Conservation (phyloP, 495 filamentous ascomycete species). For the Pseudevernia furfuracea region DNA sequence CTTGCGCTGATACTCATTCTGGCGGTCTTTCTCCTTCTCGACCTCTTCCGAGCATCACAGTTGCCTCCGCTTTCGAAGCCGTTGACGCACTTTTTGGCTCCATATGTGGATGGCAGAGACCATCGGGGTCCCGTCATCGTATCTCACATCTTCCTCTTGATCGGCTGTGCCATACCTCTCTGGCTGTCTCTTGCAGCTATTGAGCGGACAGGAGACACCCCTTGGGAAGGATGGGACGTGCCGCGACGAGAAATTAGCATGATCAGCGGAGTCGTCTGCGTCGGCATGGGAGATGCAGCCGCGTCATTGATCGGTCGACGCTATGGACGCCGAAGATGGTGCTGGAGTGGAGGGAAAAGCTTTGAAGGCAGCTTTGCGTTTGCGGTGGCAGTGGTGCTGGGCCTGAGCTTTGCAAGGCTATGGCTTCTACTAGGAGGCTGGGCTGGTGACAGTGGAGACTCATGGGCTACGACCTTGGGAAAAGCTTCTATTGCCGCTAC, state of each 20-base stretch:
- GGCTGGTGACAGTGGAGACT: constrained; percentile 34
- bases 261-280: constrained; percentile 84
- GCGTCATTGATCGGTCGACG: constrained; percentile 88
- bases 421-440: constrained; percentile 75
- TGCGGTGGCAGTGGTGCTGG: constrained; percentile 64
- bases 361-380: constrained; percentile 88
- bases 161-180: constrained; percentile 91
- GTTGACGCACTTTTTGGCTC: constrained; percentile 75
- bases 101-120: constrained; percentile 91
- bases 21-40: constrained; percentile 75
- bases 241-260: constrained; percentile 67
- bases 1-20: constrained; percentile 70
- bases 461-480: constrained; percentile 39
- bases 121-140: constrained; percentile 90
- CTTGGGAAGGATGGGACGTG: constrained; percentile 66
- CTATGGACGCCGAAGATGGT: constrained; percentile 82
- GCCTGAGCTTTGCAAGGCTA: constrained; percentile 58
- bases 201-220: constrained; percentile 42
- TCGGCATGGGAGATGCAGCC: constrained; percentile 91
- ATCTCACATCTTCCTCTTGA: constrained; percentile 88
- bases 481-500: constrained; percentile 64
- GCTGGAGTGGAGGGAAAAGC: constrained; percentile 94
- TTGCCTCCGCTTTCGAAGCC: constrained; percentile 79
- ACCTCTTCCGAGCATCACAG: constrained; percentile 82
- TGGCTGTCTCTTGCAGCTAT: constrained; percentile 79